Evolutionary conservation across 169 alveolate genomes (phyloP).

Genomic region (Amoebophrya sp.): DNA sequence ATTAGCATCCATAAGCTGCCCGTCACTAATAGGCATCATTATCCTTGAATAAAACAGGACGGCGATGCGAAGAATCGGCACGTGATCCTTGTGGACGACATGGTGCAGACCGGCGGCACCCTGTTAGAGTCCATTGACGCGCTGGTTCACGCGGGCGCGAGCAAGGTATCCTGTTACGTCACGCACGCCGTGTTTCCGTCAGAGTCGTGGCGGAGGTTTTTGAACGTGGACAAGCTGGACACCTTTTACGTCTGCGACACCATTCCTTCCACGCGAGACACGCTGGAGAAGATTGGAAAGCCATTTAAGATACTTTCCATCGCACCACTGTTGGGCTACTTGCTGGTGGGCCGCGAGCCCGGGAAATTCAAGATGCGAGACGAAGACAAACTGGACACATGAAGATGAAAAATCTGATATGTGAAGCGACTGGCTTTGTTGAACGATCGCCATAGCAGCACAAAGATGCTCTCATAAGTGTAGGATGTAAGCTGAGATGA

Average conservation of each 20-base stretch:
- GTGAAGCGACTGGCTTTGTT: too few species aligned
- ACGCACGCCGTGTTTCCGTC: background rate
- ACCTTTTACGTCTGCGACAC: background rate
- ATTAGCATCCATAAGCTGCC: too few species aligned
- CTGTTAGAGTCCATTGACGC: background rate
- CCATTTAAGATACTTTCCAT: background rate
- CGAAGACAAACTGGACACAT: background rate
- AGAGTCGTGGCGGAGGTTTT: background rate
- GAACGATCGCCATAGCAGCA: too few species aligned
- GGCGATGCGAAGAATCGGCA: background rate
- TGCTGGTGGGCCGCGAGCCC: background rate
- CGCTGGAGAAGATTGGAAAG: background rate
- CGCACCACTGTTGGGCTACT: background rate
- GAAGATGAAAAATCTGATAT: too few species aligned
- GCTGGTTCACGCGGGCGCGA: background rate
- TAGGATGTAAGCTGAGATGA: too few species aligned
- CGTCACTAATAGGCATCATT: too few species aligned
- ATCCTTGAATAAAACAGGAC: too few species aligned
- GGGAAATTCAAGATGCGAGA: background rate
- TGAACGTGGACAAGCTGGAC: background rate
- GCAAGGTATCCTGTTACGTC: background rate
- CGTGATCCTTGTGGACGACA: background rate
- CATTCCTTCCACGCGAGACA: background rate
- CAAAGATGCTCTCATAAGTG: too few species aligned
- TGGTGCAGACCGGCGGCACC: background rate